A percentile compares a stretch with the other conserved stretches of the same genome.
Conservation (phyloP, 2,329 filamentous ascomycete species). For the Alternaria dauci region DNA sequence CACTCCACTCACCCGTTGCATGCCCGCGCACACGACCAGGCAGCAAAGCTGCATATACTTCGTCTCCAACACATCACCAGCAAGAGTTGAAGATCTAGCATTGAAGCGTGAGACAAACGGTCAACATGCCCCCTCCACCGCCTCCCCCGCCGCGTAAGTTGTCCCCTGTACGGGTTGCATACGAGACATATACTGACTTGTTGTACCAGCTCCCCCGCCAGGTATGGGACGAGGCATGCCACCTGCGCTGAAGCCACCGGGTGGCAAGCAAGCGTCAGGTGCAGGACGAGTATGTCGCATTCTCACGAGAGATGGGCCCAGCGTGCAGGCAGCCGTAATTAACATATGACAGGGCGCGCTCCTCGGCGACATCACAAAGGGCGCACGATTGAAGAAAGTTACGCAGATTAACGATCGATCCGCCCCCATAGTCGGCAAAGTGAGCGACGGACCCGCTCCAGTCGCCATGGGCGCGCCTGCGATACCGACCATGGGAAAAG, state of each 20-base stretch:
- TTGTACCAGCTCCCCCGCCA: slow-evolving; percentile 16
- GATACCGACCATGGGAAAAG: slow-evolving; percentile 67
- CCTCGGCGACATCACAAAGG: slow-evolving; percentile 86
- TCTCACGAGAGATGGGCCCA: slow-evolving; percentile 4
- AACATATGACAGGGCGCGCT: slow-evolving; percentile 74
- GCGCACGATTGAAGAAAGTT: slow-evolving; percentile 78
- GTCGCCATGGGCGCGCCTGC: slow-evolving; percentile 78
- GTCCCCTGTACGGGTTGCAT: not conserved
- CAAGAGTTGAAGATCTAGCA: slow-evolving; percentile 1
- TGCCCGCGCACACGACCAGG: slow-evolving; percentile 26
- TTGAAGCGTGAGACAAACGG: slow-evolving; percentile 4
- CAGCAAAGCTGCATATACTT: slow-evolving; percentile 22
- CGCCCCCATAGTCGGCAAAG: slow-evolving; percentile 72
- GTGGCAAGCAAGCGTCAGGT: slow-evolving; percentile 37
- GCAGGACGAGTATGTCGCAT: slow-evolving; percentile 47
- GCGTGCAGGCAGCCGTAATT: slow-evolving; percentile 30
- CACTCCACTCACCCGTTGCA: slow-evolving; percentile 28
- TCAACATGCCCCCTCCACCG: slow-evolving; percentile 38
- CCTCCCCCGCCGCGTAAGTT: slow-evolving; percentile 40
- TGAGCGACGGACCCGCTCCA: slow-evolving; percentile 64
- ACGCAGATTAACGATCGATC: slow-evolving; percentile 91
- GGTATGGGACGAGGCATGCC: slow-evolving; percentile 51
- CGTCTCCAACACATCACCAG: not conserved
- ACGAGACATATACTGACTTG: slow-evolving; percentile 24
- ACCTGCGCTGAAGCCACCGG: slow-evolving; percentile 34